phyloP scores from a whole-genome alignment of 192 early-diverging fungal genomes.

The Hyaloraphidium curvatum region DNA sequence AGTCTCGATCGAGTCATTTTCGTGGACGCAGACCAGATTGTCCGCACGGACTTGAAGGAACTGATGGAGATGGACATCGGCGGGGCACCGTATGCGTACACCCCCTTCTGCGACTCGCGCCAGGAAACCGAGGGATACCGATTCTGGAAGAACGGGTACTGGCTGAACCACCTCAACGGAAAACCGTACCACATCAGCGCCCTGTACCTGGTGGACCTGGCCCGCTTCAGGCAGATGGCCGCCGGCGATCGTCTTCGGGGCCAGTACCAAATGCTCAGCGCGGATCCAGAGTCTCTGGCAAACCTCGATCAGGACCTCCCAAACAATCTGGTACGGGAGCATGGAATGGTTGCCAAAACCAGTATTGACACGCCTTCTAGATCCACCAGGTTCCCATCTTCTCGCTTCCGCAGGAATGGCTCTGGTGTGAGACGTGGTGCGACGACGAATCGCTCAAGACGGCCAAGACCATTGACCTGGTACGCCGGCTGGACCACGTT shows the following conservation, averaged over 20 bases:
- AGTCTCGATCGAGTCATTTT: conserved; percentile 86
- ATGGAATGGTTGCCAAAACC: too few species aligned
- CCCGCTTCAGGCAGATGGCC: conserved; percentile 73
- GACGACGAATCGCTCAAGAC: conserved; percentile 55
- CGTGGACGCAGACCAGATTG: conserved; percentile 95
- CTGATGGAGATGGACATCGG: conserved; percentile 78
- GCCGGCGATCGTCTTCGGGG: conserved; percentile 83
- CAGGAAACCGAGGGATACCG: conserved; percentile 88
- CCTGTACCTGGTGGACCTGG: conserved; percentile 88
- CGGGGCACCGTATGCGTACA: conserved; percentile 91
- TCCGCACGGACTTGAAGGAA: conserved; percentile 86
- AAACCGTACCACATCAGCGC: conserved; percentile 94
- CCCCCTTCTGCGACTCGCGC: conserved; percentile 84
- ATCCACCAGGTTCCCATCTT: background rate
- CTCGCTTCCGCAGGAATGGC: conserved; percentile 8
- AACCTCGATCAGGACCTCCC: conserved; percentile 98
- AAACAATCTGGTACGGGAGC: conserved; percentile 86
- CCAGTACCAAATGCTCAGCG: conserved; percentile 80
- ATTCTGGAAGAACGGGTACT: conserved; percentile 96
- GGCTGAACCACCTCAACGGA: conserved; percentile 67
- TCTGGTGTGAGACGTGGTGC: conserved; percentile 99
- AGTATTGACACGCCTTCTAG: too few species aligned
- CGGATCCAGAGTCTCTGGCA: conserved; percentile 70
- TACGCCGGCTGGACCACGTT: conserved; percentile 13
- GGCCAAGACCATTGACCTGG: conserved; percentile 95